Base-by-base conservation (phyloP, 129 eudicot genomes). In the Chrysanthemum seticuspe region DNA sequence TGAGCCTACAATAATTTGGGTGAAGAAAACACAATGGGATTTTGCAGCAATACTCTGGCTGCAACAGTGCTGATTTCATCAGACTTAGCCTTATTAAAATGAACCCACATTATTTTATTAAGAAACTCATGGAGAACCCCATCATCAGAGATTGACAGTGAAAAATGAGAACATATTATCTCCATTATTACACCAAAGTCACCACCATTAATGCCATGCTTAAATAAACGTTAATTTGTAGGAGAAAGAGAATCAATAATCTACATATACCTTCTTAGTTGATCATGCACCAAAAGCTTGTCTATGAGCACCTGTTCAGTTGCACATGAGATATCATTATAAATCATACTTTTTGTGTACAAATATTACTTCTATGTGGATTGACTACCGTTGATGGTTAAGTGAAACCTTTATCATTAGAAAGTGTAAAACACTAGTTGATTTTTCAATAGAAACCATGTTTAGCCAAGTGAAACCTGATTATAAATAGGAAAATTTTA, bases 1-100 rank as follows among this genome's bases (percentile, higher is more conserved):
- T 92, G 95, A 19, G 95, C 87, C 56, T 82, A 90, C 45, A 92
- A n/a, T 71, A 87, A 74, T 64, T 80, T 83, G 53, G 98, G 96
- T 63, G 87, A 81, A 71, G 88, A 80, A 67, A 68, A 74, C 69
- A 82, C 45, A 55, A 82, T 12, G 16, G 96, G 91, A 50, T 75
- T 82, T 70, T 77, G 83, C 70, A 89, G 79, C 73, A 92, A 82
- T 18, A 85, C 71, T 78, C 77, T 65, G 64, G 91, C 81, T 48
- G 92, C 68, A 78, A 74, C 67, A 45, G 83, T 44, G 47, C 96
- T 79, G 56, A 92, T 14, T 81, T 80, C 89, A 13, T 79, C 81
- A 58, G 82, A 71, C 62, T 71, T 53, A 45, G 72, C 29, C 6
- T 79, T 73, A 62, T 69, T 47, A 44, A 61, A 61, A 34, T 12